These are phyloP conservation scores for Alternaria sp. DNA, from an alignment of 2,329 filamentous ascomycete genomes.

Conservation along the genomic window DNA sequence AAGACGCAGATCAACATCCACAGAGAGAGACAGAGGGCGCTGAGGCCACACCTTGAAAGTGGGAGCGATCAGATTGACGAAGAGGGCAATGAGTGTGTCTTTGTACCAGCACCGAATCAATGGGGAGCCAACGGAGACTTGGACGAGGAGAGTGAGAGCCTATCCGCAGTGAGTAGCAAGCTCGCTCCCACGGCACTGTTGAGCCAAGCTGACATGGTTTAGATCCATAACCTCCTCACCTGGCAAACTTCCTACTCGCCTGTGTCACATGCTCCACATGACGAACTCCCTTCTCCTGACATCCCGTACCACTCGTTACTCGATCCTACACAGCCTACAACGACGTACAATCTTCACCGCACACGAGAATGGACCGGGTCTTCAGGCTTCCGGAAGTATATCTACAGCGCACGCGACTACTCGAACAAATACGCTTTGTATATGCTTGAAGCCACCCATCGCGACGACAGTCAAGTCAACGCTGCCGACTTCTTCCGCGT, in stretches of 20 bases:
- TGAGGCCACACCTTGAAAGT: conserved; percentile 49
- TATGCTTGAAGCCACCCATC: conserved; percentile 46
- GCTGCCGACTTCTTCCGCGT: conserved; percentile 48
- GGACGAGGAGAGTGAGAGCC: conserved; percentile 49
- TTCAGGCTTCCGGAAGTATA: conserved; percentile 46
- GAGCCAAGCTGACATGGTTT: conserved; percentile 11
- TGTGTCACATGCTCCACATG: conserved; percentile 42
- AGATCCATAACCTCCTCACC: conserved; percentile 50
- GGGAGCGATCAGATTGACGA: conserved; percentile 48
- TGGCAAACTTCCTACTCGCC: conserved; percentile 49
- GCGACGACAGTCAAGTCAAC: conserved; percentile 46
- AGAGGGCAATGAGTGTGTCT: conserved; percentile 49
- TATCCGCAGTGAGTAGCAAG: conserved; percentile 42
- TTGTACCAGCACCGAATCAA: conserved; percentile 50
- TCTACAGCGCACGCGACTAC: conserved; percentile 49
- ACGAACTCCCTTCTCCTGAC: conserved; percentile 45
- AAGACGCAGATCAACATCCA: conserved; percentile 49
- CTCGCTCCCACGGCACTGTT: neutral
- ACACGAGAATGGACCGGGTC: conserved; percentile 49
- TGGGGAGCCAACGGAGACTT: conserved; percentile 50
- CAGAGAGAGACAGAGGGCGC: conserved; percentile 44
- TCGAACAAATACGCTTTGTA: conserved; percentile 50
- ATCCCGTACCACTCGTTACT: conserved; percentile 48
- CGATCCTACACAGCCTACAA: conserved; percentile 43
- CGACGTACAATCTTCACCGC: conserved; percentile 50